Base-by-base conservation (phyloP, 352 stramenopile species). In the Globisporangium perplexum region DNA sequence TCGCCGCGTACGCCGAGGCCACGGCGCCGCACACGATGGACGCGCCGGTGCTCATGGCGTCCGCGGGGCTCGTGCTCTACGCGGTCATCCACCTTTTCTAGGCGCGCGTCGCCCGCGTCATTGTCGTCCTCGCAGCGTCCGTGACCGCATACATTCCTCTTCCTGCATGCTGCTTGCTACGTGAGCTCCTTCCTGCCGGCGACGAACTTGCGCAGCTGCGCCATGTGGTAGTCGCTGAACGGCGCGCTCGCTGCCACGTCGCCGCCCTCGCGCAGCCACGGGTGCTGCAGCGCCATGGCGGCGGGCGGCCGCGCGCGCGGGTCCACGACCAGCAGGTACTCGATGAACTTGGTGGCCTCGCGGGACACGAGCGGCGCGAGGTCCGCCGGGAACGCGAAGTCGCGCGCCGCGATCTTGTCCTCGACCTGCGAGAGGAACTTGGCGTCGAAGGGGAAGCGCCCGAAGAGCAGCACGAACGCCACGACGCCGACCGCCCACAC, bases 21-120 rank as follows among this genome's bases (percentile, higher is more conserved):
- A 95, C 82, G 38, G 77, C 84, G 17, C 84, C 84, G 12, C 84
- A 95, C 49, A 93, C 84, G 36, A 93, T 95, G 82, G 84, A 95
- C 61, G 79, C 84, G 38, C 84, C 84, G 2, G 84, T 93, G 54
- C 71, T 95, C 51, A 95, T 95, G 84, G 71, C 66, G 35, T 81
- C 74, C n/a, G 82, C 76, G 18, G 84, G 84, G 4, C 64, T 83
- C 45, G 77, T 93, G 64, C 71, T 95, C 28, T 93, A 90, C 69
- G 71, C 70, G 22, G 76, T 93, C 68, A 91, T 87, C 57, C 74
- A 87, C 53, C 60, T 86, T 47, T 69, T 91, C 57, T 89, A 77
- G 62, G n/a, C 43, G 10, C 31, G 31, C 31, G 12, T 18, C 8
- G 33, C 26, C 3, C 26, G 22, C 8, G 23, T 23, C 7, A 20